Evolutionary conservation across 768 basidiomycete genomes (phyloP), one percentile per base, ranked within the genome.

Genomic region (Macrocybe gigantea): DNA sequence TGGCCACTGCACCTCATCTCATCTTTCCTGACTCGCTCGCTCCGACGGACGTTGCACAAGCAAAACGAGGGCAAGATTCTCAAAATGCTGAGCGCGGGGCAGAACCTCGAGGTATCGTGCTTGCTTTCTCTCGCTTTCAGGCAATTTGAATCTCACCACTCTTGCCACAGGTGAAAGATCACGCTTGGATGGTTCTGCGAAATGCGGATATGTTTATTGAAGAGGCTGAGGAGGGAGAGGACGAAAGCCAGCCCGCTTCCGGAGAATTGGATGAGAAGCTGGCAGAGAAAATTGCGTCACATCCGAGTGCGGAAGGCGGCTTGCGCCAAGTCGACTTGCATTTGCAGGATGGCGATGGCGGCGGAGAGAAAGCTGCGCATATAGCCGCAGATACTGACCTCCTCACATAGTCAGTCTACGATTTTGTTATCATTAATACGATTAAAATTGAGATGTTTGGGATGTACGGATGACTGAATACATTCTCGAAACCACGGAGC

Each of bases 1-100:
- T 95, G 93, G 92, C 79, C 91, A 1, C 66, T 94, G 10, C 71
- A 74, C 13, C 65, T 77, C 7, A 72, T 94, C 49, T 80, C 88
- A 0, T 79, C 83, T 4, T 93, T 95, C 71, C 70, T 95, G 29
- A 67, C 80, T 4, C 83, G 89, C 11, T 89, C 90, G 3, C 78
- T 93, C 49, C 78, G 90, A 15, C 74, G 88, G 53, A 79, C 82
- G 7, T 65, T 91, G 15, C 92, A 95, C 57, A 67, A 73, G 9
- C 65, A 69, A 14, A 81, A 84, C 40, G 86, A 93, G 61, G 80
- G 79, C 5, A 75, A 80, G 59, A 84, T 95, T 44, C 63, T 93
- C 48, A 94, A 89, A 63, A 80, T 81, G 12, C 74, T 95, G 48
- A 79, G 80, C 53, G 75, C 80, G 7, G 88, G 84, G 2, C 85